Conservation (phyloP, 1,284 basidiomycete genomes). For the Cutaneotrichosporon daszewskae region DNA sequence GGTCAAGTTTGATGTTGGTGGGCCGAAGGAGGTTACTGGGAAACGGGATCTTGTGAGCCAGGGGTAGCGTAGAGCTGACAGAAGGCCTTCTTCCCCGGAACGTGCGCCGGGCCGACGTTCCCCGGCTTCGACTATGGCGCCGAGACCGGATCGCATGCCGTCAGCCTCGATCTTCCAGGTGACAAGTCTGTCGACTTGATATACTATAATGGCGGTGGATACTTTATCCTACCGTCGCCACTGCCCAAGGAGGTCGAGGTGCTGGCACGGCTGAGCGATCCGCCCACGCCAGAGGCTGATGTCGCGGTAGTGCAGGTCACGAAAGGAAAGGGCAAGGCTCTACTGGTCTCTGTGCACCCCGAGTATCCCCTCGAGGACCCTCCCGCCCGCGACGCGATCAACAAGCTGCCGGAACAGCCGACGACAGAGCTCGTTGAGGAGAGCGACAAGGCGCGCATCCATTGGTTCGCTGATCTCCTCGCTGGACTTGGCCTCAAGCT, state of each 20-base stretch:
- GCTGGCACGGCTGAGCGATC: slow-evolving; percentile 47
- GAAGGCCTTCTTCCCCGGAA: slow-evolving; percentile 56
- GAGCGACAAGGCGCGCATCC: slow-evolving; percentile 39
- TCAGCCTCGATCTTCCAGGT: slow-evolving; percentile 35
- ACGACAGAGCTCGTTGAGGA: slow-evolving; percentile 26
- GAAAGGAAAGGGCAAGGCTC: slow-evolving; percentile 56
- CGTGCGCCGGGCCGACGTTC: slow-evolving; percentile 55
- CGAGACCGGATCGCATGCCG: slow-evolving; percentile 49
- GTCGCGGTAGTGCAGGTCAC: slow-evolving; percentile 54
- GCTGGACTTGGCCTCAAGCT: slow-evolving; percentile 34
- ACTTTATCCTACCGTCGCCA: slow-evolving; percentile 48
- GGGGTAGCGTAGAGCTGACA: background rate
- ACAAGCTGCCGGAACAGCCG: slow-evolving; percentile 26
- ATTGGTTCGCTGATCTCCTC: slow-evolving; percentile 39
- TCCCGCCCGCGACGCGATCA: slow-evolving; percentile 47
- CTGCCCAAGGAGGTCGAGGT: slow-evolving; percentile 36
- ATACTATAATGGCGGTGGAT: slow-evolving; percentile 57
- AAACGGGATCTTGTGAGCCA: slow-evolving; percentile 50
- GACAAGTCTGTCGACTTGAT: slow-evolving; percentile 39
- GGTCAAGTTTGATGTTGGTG: slow-evolving; percentile 53
- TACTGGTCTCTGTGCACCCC: slow-evolving; percentile 60
- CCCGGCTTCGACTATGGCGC: slow-evolving; percentile 55
- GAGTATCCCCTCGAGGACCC: slow-evolving; percentile 57
- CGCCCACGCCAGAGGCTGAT: slow-evolving; percentile 18
- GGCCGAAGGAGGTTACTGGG: slow-evolving; percentile 51